Evolutionary conservation across 2,329 filamentous ascomycete species (phyloP), one percentile per base, ranked within the genome.

Genomic region (Aspergillus cejpii): DNA sequence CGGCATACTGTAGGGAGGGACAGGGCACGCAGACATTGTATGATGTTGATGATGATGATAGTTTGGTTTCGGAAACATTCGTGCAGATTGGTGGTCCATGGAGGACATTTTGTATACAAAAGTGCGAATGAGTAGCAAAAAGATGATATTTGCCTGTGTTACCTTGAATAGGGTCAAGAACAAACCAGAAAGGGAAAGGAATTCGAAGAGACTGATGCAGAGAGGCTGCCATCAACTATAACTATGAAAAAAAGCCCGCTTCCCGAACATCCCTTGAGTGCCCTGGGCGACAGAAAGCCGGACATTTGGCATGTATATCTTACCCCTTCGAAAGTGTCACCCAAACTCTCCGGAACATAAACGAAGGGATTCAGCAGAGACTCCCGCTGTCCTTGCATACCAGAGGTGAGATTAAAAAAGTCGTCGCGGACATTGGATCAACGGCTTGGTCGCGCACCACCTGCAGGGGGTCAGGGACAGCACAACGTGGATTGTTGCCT

Each of bases 301-400:
- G 47, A 49, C 45, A 49, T 45, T 37, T 47, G 45, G 53, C 45
- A 58, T 52, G 50, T 50, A 46, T 44, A 47, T 51, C 19, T 36
- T 40, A 43, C 50, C 55, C 60, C 55, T 64, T 64, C 54, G 53
- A 47, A 52, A 59, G 56, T 47, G 49, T 40, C 51, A 53, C 40
- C 49, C 50, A 43, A 56, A 53, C 50, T 52, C 46, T 55, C 51
- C 54, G 51, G 57, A 56, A 60, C 58, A 57, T 55, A 51, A 53
- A 44, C 34, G 39, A 43, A 44, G 39, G 44, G 34, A 47, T 46
- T 52, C 50, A 51, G 53, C 45, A 46, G 49, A 48, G 53, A 48
- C 50, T 54, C 50, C 48, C 44, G 49, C 48, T 40, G 47, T 66
- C 65, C 65, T 67, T 68, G 63, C 65, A 68, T 68, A 59, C 63